Evolutionary conservation across 1,284 basidiomycete genomes (phyloP).

Genomic region (Austroboletus rostrupii): DNA sequence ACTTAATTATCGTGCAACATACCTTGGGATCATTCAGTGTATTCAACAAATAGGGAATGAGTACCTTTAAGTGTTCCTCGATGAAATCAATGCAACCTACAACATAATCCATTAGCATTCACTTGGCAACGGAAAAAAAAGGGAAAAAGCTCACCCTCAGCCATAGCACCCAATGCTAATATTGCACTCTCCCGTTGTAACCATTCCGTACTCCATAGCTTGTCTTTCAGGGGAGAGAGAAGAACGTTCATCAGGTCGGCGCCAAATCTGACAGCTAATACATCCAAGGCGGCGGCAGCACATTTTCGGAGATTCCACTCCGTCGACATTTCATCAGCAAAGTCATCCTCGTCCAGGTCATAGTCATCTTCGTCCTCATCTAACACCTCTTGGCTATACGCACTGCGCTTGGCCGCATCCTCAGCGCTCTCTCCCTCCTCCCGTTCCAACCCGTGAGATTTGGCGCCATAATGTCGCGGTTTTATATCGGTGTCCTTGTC

Average conservation of each 20-base stretch:
- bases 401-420: conserved; percentile 52
- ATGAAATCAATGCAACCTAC: conserved; percentile 94
- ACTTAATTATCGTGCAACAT: background rate
- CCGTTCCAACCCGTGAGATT: conserved; percentile 80
- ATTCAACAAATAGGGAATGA: conserved; percentile 90
- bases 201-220: conserved; percentile 94
- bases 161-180: conserved; percentile 94
- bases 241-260: conserved; percentile 86
- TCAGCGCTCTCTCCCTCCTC: conserved; percentile 52
- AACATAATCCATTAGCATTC: conserved; percentile 10
- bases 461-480: conserved; percentile 86
- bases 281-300: conserved; percentile 95
- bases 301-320: conserved; percentile 99
- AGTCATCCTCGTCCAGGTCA: conserved; percentile 85
- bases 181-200: conserved; percentile 94
- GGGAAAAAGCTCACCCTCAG: conserved; percentile 68
- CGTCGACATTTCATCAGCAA: conserved; percentile 94
- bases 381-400: conserved; percentile 68
- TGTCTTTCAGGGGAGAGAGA: conserved; percentile 87
- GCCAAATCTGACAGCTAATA: conserved; percentile 91
- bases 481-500: conserved; percentile 96
- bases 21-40: conserved; percentile 92
- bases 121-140: background rate
- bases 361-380: conserved; percentile 80
- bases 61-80: conserved; percentile 88